A percentile compares a stretch with the other conserved stretches of the same genome.
Evolutionary conservation across 1,139 yeast species (phyloP).

Genomic region (Kluyveromyces sp.): DNA sequence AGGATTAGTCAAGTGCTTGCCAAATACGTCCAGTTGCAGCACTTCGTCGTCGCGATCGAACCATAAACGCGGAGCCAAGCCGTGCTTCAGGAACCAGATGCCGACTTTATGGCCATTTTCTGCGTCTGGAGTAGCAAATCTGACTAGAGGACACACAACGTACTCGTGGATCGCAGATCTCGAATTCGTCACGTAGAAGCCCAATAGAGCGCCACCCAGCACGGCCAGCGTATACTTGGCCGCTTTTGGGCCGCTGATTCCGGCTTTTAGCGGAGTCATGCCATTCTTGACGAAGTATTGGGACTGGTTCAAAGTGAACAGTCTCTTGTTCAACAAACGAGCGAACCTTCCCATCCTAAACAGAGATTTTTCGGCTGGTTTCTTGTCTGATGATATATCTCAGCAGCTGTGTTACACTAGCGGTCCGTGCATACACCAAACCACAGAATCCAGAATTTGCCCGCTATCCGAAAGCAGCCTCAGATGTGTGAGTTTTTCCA

Average conservation of each 20-base stretch:
- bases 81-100: constrained; percentile 59
- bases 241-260: constrained; percentile 20
- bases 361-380: no score
- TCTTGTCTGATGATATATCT: no score
- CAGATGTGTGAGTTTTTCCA: no score
- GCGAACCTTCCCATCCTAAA: not conserved
- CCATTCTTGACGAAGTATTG: constrained; percentile 9
- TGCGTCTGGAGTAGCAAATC: constrained; percentile 62
- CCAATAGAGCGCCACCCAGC: constrained; percentile 35
- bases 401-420: no score
- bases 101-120: constrained; percentile 82
- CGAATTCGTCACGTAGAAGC: constrained; percentile 57
- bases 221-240: constrained; percentile 29
- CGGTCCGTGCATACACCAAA: no score
- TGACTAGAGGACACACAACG: constrained; percentile 65
- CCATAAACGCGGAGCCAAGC: constrained; percentile 56
- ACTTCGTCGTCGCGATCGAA: constrained; percentile 49
- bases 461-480: no score
- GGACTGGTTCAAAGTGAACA: constrained; percentile 2
- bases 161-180: constrained; percentile 80
- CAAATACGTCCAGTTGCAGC: constrained; percentile 58
- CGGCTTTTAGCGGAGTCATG: constrained; percentile 18
- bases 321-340: not conserved
- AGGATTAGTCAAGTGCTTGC: constrained; percentile 59
- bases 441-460: no score